Conservation (phyloP, 345 rosid species). For the Gynandropsis gynandra region DNA sequence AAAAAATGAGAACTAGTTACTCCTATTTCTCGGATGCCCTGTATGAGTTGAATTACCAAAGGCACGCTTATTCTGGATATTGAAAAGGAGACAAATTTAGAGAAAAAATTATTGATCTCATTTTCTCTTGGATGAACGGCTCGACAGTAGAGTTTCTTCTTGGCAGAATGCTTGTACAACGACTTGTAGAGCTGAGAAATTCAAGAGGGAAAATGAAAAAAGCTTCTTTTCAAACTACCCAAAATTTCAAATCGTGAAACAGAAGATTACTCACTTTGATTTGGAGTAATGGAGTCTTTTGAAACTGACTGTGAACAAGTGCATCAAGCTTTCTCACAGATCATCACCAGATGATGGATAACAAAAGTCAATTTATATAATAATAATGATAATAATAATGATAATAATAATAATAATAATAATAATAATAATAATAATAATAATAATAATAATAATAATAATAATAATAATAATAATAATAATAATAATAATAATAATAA, state of each 20-base stretch:
- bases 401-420: no score
- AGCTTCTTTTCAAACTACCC: not conserved
- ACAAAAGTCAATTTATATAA: conserved; percentile 11
- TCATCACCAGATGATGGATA: conserved; percentile 3
- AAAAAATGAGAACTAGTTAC: conserved; percentile 79
- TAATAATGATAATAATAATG: no score
- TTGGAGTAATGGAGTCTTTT: conserved; percentile 66
- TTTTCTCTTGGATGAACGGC: conserved; percentile 62
- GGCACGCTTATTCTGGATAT: conserved; percentile 56
- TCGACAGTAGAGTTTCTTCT: conserved; percentile 56
- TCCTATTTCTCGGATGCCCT: conserved; percentile 55
- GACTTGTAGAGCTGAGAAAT: conserved; percentile 54
- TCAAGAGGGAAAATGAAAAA: conserved; percentile 12
- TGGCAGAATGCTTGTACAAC: conserved; percentile 79
- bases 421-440: no score
- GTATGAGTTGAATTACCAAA: conserved; percentile 38
- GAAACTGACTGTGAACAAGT: conserved; percentile 64
- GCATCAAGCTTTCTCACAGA: conserved; percentile 45
- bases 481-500: no score
- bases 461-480: no score
- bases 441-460: no score
- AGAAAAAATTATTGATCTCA: conserved; percentile 35
- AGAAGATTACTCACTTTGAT: conserved; percentile 55
- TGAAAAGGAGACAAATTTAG: not conserved
- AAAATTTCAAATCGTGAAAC: conserved; percentile 1